Conservation (phyloP, 1,139 yeast genomes). For the Arxiozyma slooffiae region DNA sequence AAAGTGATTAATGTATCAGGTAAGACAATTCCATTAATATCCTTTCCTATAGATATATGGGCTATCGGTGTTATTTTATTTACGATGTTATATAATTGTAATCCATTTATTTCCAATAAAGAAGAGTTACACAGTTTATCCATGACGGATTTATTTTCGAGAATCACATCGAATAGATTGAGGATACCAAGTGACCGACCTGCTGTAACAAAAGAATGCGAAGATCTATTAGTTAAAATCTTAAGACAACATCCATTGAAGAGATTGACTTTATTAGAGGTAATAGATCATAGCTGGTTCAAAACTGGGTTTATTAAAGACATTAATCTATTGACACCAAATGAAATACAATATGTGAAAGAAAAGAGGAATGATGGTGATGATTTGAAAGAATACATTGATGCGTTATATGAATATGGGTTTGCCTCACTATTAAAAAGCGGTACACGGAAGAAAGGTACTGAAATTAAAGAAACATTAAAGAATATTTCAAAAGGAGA, state of each 20-base stretch:
- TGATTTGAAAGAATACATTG: background rate
- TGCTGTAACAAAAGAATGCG: background rate
- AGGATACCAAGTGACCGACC: background rate
- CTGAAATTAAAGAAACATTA: background rate
- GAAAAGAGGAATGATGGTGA: too few species aligned
- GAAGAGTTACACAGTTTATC: slow-evolving; percentile 1
- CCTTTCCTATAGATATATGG: slow-evolving; percentile 56
- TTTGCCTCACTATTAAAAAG: background rate
- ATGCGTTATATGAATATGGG: background rate
- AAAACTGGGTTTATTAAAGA: slow-evolving; percentile 5
- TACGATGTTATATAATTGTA: slow-evolving; percentile 61
- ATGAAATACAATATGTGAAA: background rate
- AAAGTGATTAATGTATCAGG: slow-evolving; percentile 2
- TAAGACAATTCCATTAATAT: slow-evolving; percentile 2
- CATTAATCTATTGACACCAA: background rate
- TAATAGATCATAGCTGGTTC: slow-evolving; percentile 8
- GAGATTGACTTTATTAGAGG: slow-evolving; percentile 6
- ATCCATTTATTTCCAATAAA: slow-evolving; percentile 58
- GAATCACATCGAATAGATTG: slow-evolving; percentile 4
- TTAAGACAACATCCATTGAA: slow-evolving; percentile 7
- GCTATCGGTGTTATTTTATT: slow-evolving; percentile 77
- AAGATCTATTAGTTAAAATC: slow-evolving; percentile 2
- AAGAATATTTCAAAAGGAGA: background rate
- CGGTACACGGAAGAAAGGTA: background rate
- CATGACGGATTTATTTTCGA: background rate